phyloP scores from a whole-genome alignment of 2,329 filamentous ascomycete genomes.

The Cercospora berteroae region DNA sequence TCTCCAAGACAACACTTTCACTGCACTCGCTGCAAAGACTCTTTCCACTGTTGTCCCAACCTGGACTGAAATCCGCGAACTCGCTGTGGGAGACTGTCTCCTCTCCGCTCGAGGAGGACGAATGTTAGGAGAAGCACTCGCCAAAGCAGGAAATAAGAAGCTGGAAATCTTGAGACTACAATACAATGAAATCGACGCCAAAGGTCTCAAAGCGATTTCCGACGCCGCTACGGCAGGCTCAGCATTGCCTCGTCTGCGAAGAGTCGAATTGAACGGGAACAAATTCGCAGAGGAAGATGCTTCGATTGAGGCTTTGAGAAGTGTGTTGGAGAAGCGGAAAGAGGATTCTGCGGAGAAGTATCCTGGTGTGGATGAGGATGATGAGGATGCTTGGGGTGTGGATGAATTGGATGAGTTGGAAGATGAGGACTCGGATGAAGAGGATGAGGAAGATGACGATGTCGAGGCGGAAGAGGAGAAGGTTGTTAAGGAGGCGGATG shows the following conservation, averaged over 20 bases:
- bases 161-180: constrained; percentile 80
- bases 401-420: constrained; percentile 86
- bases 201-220: constrained; percentile 69
- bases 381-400: constrained; percentile 79
- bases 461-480: constrained; percentile 68
- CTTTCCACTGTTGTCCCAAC: constrained; percentile 70
- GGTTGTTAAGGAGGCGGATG: constrained; percentile 65
- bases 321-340: constrained; percentile 49
- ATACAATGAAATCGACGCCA: constrained; percentile 88
- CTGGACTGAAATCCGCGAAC: constrained; percentile 75
- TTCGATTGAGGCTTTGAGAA: constrained; percentile 65
- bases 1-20: constrained; percentile 97
- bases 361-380: constrained; percentile 58
- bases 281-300: constrained; percentile 85
- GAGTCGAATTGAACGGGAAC: constrained; percentile 94
- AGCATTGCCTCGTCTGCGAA: constrained; percentile 71
- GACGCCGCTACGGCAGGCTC: constrained; percentile 56
- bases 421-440: constrained; percentile 63
- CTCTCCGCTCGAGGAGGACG: constrained; percentile 74
- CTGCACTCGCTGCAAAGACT: constrained; percentile 71
- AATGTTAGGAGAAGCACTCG: constrained; percentile 69
- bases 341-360: constrained; percentile 56
- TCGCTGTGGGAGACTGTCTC: constrained; percentile 86
- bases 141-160: constrained; percentile 71
- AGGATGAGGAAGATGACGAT: constrained; percentile 54